Base-by-base conservation (phyloP, 2,329 filamentous ascomycete species). In the Aspergillus sp. region DNA sequence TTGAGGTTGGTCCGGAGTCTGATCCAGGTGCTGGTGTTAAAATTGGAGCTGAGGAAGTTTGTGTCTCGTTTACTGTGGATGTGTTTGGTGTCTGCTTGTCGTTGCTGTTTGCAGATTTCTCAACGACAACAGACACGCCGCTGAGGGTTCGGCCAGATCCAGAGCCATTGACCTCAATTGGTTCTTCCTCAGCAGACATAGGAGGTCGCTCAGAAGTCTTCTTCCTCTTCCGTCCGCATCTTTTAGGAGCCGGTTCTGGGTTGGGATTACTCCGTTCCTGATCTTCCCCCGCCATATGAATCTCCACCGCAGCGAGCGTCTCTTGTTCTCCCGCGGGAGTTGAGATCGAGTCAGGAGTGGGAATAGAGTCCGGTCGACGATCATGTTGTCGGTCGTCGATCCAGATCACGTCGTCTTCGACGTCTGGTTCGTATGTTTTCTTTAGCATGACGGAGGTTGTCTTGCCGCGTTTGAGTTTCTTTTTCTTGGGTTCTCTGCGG, bases 391-490 rank as follows among this genome's bases (percentile, higher is more conserved):
- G 56, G 5, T 66, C 63, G 7, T 69, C 67, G 5, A 72, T 47
- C 68, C 69, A 72, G 30, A 71, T 66, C 19, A 72, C 67, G 45
- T 73, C 69, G 30, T 65, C 64, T 42, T 71, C 68, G n/a, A 63
- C 51, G 42, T 62, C 64, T 4, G 61, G 51, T 25, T 63, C 55
- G 30, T 55, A 52, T 3, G 58, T 52, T 38, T 64, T 67, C 15
- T 60, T 59, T 3, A 64, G 49, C 2, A 62, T 59, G 4, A 61
- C 57, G 4, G 68, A 69, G 0, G 63, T 68, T 4, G 68, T 69
- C 49, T 73, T 74, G 33, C 67, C 66, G 49, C 74, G 66, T 56
- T 73, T 77, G 17, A 65, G 45, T 44, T 71, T 72, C 53, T 63
- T 71, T 66, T 69, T 77, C 61, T 51, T 71, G 49, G 49, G 53